Percentiles rank a stretch among this genome's conserved stretches.
phyloP scores from a whole-genome alignment of 345 rosid genomes.

The Acer negundo region DNA sequence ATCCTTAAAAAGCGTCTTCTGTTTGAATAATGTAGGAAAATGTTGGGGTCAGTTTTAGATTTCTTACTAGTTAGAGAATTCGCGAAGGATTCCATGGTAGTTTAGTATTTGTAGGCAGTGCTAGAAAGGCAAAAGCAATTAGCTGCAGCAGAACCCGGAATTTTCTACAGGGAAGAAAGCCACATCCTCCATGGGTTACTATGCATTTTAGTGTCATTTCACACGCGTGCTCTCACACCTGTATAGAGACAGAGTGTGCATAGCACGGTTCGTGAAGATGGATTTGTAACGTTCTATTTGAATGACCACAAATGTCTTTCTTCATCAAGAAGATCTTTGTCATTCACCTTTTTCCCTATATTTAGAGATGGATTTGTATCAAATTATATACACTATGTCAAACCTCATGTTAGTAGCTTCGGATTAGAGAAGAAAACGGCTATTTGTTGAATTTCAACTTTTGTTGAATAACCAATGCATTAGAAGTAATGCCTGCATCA shows the following conservation, averaged over 20 bases:
- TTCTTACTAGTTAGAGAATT: not conserved
- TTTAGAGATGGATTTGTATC: not conserved
- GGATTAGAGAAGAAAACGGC: not conserved
- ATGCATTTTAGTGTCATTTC: not conserved
- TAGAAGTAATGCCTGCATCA: slow-evolving; percentile 21
- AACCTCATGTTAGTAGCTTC: not conserved
- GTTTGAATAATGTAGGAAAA: no score
- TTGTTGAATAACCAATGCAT: slow-evolving; percentile 16
- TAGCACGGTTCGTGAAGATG: not conserved
- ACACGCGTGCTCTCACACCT: not conserved
- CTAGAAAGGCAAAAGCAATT: no score
- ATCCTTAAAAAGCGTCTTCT: no score
- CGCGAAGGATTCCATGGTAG: no score
- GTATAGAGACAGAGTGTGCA: not conserved
- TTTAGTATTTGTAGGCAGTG: no score
- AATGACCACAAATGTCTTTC: not conserved
- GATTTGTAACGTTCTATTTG: not conserved
- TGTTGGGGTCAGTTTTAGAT: not conserved
- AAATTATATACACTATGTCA: no score
- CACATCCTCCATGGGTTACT: not conserved
- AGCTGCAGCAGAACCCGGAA: not conserved
- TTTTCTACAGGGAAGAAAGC: no score
- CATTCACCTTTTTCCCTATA: not conserved
- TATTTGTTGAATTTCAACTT: not conserved
- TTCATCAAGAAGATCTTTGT: not conserved